These are phyloP conservation scores for Phyllosticta citrichinensis DNA, from an alignment of 2,329 filamentous ascomycete species.

Conservation along the genomic window DNA sequence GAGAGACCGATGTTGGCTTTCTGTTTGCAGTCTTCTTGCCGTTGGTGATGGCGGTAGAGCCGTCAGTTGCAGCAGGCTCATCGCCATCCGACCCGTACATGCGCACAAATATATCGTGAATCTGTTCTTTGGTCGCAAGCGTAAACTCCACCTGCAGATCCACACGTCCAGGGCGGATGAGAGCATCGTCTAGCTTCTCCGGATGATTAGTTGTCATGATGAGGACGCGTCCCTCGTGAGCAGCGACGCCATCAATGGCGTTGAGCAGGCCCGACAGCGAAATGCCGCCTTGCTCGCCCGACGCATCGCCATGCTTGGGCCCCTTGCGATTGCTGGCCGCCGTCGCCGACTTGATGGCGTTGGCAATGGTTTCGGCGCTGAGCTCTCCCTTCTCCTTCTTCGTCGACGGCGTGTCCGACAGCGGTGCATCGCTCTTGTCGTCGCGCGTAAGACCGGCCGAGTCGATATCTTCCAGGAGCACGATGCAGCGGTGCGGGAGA, in stretches of 20 bases:
- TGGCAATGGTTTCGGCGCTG: constrained; percentile 13
- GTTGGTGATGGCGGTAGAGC: neutral
- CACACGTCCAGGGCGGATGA: constrained; percentile 64
- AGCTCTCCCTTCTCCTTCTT: constrained; percentile 12
- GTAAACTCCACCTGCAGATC: constrained; percentile 57
- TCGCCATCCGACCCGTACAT: constrained; percentile 23
- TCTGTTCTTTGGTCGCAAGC: constrained; percentile 31
- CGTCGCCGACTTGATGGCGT: constrained; percentile 11
- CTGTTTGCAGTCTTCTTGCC: neutral
- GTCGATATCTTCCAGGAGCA: constrained; percentile 40
- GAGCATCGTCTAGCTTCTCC: constrained; percentile 60
- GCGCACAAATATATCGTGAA: constrained; percentile 33
- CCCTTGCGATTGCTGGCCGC: constrained; percentile 5
- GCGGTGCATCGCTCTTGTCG: constrained; percentile 18
- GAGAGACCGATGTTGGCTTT: neutral
- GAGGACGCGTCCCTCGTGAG: constrained; percentile 66
- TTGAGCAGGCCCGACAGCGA: constrained; percentile 73
- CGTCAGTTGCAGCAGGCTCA: neutral
- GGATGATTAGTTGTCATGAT: constrained; percentile 77
- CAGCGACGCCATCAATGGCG: constrained; percentile 72
- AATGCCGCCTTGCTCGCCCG: constrained; percentile 40
- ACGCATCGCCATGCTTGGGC: constrained; percentile 7
- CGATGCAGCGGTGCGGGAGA: constrained; percentile 36
- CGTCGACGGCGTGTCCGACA: constrained; percentile 10
- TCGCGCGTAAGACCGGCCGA: constrained; percentile 34